Conservation (phyloP, 192 early-diverging fungal genomes). For the Diversispora epigaea region DNA sequence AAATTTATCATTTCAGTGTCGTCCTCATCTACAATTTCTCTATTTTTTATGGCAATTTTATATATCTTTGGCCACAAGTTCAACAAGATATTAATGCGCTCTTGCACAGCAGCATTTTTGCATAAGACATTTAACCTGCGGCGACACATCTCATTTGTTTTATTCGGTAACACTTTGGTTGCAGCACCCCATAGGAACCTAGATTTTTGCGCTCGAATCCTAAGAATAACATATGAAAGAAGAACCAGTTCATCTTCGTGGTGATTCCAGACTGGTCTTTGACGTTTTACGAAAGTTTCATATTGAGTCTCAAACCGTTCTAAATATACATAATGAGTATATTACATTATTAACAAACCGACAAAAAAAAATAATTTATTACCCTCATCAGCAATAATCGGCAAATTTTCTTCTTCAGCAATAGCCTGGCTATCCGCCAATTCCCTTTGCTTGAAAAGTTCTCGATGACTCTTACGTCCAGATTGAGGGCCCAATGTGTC, state of each 20-base stretch:
- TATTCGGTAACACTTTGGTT: conserved; percentile 26
- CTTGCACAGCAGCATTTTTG: conserved; percentile 11
- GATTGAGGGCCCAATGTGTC: not conserved
- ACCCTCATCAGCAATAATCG: conserved; percentile 31
- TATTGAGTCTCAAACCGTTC: conserved; percentile 35
- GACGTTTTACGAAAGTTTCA: conserved; percentile 12
- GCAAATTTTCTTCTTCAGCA: conserved; percentile 30
- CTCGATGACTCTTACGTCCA: conserved; percentile 8
- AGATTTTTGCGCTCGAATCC: conserved; percentile 21
- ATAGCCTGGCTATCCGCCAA: not conserved
- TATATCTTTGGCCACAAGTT: conserved; percentile 30
- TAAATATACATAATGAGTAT: not conserved
- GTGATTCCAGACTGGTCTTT: conserved; percentile 26
- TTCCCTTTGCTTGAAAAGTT: conserved; percentile 9
- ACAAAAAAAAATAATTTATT: not conserved
- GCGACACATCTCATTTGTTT: conserved; percentile 34
- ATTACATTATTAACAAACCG: too few relatives aligned
- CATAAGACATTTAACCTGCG: conserved; percentile 28
- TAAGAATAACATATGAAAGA: conserved; percentile 30
- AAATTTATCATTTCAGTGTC: conserved; percentile 27
- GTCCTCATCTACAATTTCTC: conserved; percentile 24
- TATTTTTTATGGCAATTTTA: conserved; percentile 18
- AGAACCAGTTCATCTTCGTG: conserved; percentile 32
- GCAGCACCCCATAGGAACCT: conserved; percentile 34
- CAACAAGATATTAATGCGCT: conserved; percentile 14